Evolutionary conservation across 2,329 filamentous ascomycete genomes (phyloP).

Genomic region (Aureobasidium melanogenum): DNA sequence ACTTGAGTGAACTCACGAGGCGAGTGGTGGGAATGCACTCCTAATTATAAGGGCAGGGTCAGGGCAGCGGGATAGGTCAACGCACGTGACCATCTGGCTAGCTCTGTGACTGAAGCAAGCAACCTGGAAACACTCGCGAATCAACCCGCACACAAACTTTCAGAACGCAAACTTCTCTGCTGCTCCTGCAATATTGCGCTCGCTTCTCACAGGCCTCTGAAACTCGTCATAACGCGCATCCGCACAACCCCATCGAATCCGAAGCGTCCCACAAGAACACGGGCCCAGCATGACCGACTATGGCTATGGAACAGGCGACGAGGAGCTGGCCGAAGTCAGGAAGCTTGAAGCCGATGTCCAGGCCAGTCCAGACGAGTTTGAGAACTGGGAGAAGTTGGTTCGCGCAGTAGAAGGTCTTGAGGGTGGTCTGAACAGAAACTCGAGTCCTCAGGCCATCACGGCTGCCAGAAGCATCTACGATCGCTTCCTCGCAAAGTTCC

Average conservation of each 20-base stretch:
- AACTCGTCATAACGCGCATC: not conserved
- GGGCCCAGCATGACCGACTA: slow-evolving; percentile 53
- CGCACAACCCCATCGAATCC: not conserved
- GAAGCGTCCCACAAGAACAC: not conserved
- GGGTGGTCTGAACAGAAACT: slow-evolving; percentile 91
- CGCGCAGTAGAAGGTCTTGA: slow-evolving; percentile 75
- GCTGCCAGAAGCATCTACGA: slow-evolving; percentile 84
- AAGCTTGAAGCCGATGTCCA: slow-evolving; percentile 72
- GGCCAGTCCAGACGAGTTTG: slow-evolving; percentile 78
- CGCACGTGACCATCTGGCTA: not conserved
- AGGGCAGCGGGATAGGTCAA: too few species aligned
- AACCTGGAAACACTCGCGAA: not conserved
- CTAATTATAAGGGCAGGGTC: not conserved
- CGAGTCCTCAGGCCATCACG: slow-evolving; percentile 84
- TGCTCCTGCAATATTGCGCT: not conserved
- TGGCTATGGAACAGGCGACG: slow-evolving; percentile 64
- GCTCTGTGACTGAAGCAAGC: not conserved
- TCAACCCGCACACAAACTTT: not conserved
- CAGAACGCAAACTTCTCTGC: too few species aligned
- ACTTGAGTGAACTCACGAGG: too few species aligned
- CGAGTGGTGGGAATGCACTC: too few species aligned
- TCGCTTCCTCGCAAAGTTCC: slow-evolving; percentile 87
- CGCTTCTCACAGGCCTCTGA: not conserved
- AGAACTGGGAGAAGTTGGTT: slow-evolving; percentile 89
- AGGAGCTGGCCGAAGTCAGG: slow-evolving; percentile 74